Conservation (phyloP, 331 rosid species). For the Arachis monticola region DNA sequence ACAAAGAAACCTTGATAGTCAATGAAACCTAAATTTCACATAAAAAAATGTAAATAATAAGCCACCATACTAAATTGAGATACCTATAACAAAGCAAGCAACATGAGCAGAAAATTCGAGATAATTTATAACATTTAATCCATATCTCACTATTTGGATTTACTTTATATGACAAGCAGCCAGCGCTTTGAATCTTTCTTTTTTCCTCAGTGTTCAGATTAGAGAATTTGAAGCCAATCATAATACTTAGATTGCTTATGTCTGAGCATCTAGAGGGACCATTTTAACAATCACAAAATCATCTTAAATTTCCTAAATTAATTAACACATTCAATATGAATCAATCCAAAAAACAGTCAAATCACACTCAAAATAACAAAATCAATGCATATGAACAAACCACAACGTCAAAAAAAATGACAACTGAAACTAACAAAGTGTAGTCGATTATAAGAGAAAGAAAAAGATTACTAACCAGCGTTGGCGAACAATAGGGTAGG, state of each 20-base stretch:
- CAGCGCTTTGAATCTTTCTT: not conserved
- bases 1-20: not conserved
- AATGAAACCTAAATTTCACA: not conserved
- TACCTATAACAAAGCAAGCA: not conserved
- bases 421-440: not conserved
- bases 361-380: not conserved
- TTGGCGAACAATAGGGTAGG: conserved; percentile 91
- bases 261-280: not conserved
- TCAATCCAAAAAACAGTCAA: not conserved
- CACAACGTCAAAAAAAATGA: not conserved
- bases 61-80: not conserved
- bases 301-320: not conserved
- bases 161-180: not conserved
- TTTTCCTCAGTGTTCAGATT: not conserved
- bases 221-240: not conserved
- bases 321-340: not conserved
- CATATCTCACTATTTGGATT: not conserved
- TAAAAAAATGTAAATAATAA: not conserved
- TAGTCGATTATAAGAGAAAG: not conserved
- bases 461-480: conserved; percentile 57
- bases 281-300: too few relatives aligned
- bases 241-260: not conserved
- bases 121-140: not conserved
- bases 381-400: not conserved
- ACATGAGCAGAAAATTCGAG: conserved; percentile 7